Percentiles rank a stretch among this genome's conserved stretches.
Conservation (phyloP, 2,329 filamentous ascomycete genomes). For the Blastomyces gilchristii region DNA sequence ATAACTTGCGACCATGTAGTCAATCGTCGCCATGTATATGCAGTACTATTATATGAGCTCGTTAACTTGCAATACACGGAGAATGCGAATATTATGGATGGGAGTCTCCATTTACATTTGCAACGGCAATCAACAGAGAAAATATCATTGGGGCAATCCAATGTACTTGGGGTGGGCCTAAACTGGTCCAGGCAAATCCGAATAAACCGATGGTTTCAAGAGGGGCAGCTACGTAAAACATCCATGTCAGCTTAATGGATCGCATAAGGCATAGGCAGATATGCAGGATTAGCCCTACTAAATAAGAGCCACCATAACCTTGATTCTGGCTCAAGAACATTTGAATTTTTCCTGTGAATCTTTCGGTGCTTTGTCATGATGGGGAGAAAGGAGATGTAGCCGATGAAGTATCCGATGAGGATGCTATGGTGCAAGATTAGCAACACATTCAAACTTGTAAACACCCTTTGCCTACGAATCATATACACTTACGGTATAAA, state of each 20-base stretch:
- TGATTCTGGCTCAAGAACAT: slow-evolving; percentile 51
- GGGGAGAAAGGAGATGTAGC: slow-evolving; percentile 47
- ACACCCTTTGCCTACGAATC: not conserved
- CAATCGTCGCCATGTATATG: slow-evolving; percentile 56
- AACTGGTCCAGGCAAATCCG: slow-evolving; percentile 50
- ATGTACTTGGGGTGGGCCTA: slow-evolving; percentile 44
- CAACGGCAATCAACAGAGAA: slow-evolving; percentile 49
- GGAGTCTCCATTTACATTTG: slow-evolving; percentile 40
- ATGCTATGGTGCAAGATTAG: slow-evolving; percentile 25
- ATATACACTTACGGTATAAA: slow-evolving; percentile 41
- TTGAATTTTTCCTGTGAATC: slow-evolving; percentile 32
- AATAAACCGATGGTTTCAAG: slow-evolving; percentile 50
- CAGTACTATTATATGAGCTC: slow-evolving; percentile 20
- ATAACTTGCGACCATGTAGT: slow-evolving; percentile 59
- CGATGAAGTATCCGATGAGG: slow-evolving; percentile 47
- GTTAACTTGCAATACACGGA: not conserved
- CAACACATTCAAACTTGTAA: not conserved
- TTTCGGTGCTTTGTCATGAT: slow-evolving; percentile 38
- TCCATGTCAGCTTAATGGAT: not conserved
- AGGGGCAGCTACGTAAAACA: slow-evolving; percentile 37
- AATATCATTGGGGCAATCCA: slow-evolving; percentile 56
- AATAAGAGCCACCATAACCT: slow-evolving; percentile 51
- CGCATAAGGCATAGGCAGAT: not conserved
- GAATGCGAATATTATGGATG: not conserved
- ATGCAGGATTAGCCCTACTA: slow-evolving; percentile 22